phyloP scores from a whole-genome alignment of 1,284 basidiomycete species.

The Neolentinus lepideus region DNA sequence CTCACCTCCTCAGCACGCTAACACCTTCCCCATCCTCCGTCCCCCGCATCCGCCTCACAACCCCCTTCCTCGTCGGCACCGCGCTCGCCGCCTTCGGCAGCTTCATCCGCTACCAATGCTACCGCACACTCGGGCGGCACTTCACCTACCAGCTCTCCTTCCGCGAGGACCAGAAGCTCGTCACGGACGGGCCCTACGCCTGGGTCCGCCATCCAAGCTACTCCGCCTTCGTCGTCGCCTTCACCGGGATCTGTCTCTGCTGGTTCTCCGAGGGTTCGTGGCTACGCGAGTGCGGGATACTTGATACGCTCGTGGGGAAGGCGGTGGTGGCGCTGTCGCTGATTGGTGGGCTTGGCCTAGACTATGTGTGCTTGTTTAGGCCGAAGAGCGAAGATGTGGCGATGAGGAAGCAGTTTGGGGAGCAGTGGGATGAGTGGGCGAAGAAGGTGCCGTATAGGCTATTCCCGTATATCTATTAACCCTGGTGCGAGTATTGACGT shows the following conservation, averaged over 20 bases:
- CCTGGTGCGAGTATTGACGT: too few species aligned
- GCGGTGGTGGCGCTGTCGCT: background rate
- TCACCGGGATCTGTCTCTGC: slow-evolving; percentile 4
- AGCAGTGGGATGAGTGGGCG: slow-evolving; percentile 11
- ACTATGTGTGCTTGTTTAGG: slow-evolving; percentile 2
- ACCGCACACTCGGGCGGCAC: slow-evolving; percentile 17
- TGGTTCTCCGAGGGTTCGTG: slow-evolving; percentile 5
- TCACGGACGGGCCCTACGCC: slow-evolving; percentile 23
- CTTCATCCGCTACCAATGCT: background rate
- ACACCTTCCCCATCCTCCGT: background rate
- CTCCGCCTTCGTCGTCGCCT: slow-evolving; percentile 8
- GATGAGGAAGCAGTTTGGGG: slow-evolving; percentile 9
- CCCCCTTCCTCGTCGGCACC: background rate
- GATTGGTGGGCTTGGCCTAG: background rate
- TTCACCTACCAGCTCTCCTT: slow-evolving; percentile 24
- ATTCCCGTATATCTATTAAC: slow-evolving; percentile 9
- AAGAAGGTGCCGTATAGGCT: slow-evolving; percentile 11
- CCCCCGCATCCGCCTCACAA: background rate
- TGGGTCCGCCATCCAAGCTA: slow-evolving; percentile 25
- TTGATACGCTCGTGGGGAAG: background rate
- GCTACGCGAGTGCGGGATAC: slow-evolving; percentile 3
- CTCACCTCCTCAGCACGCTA: background rate
- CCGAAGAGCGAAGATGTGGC: slow-evolving; percentile 9
- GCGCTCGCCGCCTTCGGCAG: background rate
- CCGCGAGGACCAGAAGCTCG: slow-evolving; percentile 17